Percentiles rank a stretch among this genome's conserved stretches.
These are phyloP conservation scores for Hypoxylon sp. DNA, from an alignment of 2,329 filamentous ascomycete species.

Conservation along the genomic window DNA sequence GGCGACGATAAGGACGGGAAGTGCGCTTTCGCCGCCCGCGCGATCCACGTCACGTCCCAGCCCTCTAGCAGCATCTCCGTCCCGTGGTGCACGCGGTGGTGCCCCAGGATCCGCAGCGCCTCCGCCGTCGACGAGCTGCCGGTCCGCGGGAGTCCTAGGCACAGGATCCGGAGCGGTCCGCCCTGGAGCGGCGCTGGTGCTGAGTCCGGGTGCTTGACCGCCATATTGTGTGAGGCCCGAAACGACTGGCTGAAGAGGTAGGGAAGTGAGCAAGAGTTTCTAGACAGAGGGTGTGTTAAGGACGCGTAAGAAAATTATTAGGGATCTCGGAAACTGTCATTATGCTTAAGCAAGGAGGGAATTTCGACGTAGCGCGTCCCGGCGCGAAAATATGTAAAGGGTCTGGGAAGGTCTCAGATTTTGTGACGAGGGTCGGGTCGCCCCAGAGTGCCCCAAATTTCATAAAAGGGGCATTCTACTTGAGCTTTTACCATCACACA, in stretches of 20 bases:
- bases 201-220: neutral
- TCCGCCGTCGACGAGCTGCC: slow-evolving; percentile 8
- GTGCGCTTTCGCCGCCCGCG: slow-evolving; percentile 24
- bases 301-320: neutral
- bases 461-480: neutral
- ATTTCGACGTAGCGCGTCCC: neutral
- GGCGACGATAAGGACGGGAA: slow-evolving; percentile 5
- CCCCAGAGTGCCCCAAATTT: neutral
- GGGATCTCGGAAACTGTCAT: neutral
- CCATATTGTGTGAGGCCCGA: neutral
- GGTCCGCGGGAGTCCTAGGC: neutral
- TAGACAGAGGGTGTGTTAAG: neutral
- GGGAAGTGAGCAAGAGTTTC: neutral
- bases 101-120: slow-evolving; percentile 8
- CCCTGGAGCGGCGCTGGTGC: neutral
- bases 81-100: slow-evolving; percentile 9
- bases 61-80: neutral
- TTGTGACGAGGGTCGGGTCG: too few species aligned
- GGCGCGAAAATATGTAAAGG: neutral
- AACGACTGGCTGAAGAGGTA: neutral
- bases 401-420: neutral
- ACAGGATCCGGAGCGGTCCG: neutral
- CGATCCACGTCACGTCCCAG: slow-evolving; percentile 8
- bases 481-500: neutral
- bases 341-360: neutral